Evolutionary conservation across 768 basidiomycete genomes (phyloP).

Genomic region (Kwoniella pini): DNA sequence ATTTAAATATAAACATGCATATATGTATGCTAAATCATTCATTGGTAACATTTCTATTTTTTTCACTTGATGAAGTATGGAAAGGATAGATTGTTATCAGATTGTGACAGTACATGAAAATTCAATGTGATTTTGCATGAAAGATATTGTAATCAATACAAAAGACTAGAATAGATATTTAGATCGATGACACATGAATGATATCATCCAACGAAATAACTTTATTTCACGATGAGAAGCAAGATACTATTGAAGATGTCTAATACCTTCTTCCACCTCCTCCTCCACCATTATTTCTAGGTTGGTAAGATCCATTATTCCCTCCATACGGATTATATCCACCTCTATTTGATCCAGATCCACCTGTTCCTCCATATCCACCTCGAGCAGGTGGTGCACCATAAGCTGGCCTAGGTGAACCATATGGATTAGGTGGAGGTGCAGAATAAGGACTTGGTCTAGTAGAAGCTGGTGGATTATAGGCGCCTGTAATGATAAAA

Average conservation of each 20-base stretch:
- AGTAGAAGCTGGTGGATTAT: constrained; percentile 24
- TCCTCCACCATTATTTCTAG: constrained; percentile 19
- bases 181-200: too few species aligned
- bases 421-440: constrained; percentile 21
- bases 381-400: constrained; percentile 22
- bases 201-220: too few species aligned
- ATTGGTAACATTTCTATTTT: too few species aligned
- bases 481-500: constrained; percentile 13
- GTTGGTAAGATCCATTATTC: constrained; percentile 14
- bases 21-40: too few species aligned
- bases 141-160: too few species aligned
- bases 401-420: constrained; percentile 11
- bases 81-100: too few species aligned
- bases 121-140: too few species aligned
- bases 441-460: constrained; percentile 30
- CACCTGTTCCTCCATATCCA: constrained; percentile 27
- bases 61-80: too few species aligned
- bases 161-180: too few species aligned
- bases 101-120: too few species aligned
- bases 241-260: too few species aligned
- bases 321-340: constrained; percentile 30
- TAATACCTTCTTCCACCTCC: constrained; percentile 19
- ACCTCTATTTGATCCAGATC: constrained; percentile 20
- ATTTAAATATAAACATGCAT: not conserved
- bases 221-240: too few species aligned